phyloP scores from a whole-genome alignment of 441 rosid genomes.

The Croton setiger region DNA sequence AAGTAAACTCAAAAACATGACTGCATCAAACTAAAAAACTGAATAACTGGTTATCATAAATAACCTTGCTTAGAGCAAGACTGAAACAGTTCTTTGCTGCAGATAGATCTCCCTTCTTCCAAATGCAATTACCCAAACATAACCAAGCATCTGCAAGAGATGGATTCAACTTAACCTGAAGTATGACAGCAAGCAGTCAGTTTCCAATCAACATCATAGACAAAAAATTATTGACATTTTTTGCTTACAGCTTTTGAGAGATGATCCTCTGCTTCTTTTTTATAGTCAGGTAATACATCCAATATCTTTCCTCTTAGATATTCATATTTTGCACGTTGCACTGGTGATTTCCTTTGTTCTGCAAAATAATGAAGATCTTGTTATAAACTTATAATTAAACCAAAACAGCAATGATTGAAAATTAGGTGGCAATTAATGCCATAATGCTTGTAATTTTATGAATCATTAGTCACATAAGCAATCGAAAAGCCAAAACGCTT shows the following conservation, averaged over 20 bases:
- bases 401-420: not conserved
- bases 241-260: conserved; percentile 70
- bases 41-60: not conserved
- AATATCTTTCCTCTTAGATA: conserved; percentile 61
- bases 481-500: not conserved
- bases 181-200: conserved; percentile 23
- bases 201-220: conserved; percentile 22
- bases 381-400: not conserved
- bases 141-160: conserved; percentile 79
- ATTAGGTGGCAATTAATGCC: not conserved
- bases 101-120: conserved; percentile 77
- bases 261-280: conserved; percentile 79
- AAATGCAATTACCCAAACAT: conserved; percentile 65
- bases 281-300: conserved; percentile 68
- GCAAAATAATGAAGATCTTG: conserved; percentile 10
- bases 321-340: conserved; percentile 49
- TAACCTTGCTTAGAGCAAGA: conserved; percentile 72
- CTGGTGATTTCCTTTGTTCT: conserved; percentile 54
- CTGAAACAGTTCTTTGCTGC: conserved; percentile 65
- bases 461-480: conserved; percentile 1
- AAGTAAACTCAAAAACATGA: not conserved
- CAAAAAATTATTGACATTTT: conserved; percentile 9
- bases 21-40: not conserved
- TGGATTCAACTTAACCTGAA: conserved; percentile 74
- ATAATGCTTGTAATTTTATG: not conserved